Conservation (phyloP, 768 basidiomycete species). For the Boletellus emodensis region DNA sequence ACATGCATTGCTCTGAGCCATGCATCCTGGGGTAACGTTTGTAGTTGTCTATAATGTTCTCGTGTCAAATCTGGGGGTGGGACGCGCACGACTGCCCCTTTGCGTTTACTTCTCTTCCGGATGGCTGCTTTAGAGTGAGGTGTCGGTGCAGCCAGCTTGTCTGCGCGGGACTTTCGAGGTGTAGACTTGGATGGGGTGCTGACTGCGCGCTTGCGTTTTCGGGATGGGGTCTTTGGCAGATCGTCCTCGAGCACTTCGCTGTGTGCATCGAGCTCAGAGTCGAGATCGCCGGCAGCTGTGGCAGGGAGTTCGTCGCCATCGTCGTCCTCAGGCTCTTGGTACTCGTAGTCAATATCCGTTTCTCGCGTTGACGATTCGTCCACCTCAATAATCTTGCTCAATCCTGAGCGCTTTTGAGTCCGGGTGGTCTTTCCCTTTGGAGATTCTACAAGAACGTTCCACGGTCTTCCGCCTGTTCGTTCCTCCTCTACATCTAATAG, state of each 20-base stretch:
- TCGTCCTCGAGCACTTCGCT: constrained; percentile 26
- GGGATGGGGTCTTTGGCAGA: constrained; percentile 49
- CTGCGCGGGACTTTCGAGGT: constrained; percentile 33
- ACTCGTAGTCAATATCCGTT: constrained; percentile 21
- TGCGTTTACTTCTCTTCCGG: constrained; percentile 37
- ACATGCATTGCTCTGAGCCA: constrained; percentile 88
- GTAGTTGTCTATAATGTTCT: constrained; percentile 38
- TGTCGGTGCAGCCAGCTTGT: constrained; percentile 57
- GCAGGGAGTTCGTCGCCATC: constrained; percentile 23
- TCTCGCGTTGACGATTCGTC: constrained; percentile 17
- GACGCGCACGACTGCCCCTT: constrained; percentile 30
- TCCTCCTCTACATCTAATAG: constrained; percentile 27
- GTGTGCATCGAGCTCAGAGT: constrained; percentile 27
- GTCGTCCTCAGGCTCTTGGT: constrained; percentile 15
- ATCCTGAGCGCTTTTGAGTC: constrained; percentile 20
- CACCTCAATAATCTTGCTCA: constrained; percentile 21
- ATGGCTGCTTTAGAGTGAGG: constrained; percentile 74
- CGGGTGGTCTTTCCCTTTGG: constrained; percentile 5
- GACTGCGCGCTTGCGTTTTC: constrained; percentile 44
- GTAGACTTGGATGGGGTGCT: constrained; percentile 30
- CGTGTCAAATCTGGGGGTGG: constrained; percentile 33
- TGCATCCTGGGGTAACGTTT: constrained; percentile 64
- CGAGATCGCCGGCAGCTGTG: constrained; percentile 13
- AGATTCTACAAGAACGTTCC: constrained; percentile 41
- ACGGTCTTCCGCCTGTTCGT: constrained; percentile 38